Evolutionary conservation across 305 asterid species (phyloP), one percentile per base, ranked within the genome.

Genomic region (Fraxinus nigra): DNA sequence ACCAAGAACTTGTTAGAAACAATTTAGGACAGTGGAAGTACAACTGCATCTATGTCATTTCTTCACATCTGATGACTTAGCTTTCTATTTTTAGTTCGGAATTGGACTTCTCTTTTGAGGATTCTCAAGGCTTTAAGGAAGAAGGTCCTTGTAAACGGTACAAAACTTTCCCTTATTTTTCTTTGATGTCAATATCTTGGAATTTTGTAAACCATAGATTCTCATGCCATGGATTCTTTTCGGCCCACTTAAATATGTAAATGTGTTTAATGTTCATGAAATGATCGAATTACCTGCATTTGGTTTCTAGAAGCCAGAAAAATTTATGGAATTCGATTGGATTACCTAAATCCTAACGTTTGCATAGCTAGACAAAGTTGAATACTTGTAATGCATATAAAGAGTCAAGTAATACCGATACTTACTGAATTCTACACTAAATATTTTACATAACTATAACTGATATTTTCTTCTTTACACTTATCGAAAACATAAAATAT

Each of bases 111-210:
- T 51, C 77, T 20, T 82, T 82, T 67, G 85, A 79, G 14, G 78
- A 77, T 77, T 76, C 81, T 40, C 82, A 77, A 77, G 81, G 78
- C n/a, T 63, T 80, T 51, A 82, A 82, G 81, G 85, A 82, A 76
- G 73, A 73, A 48, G 67, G 78, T 30, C 30, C 85, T 32, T 78
- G 82, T 13, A 82, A 82, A 46, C 81, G 85, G 85, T 82, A 82
- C 38, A 0, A 43, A 33, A 22, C n/a, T 6, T 18, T 0, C 30
- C 75, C 48, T 3, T 74, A 48, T 54, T 56, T 26, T 26, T 24
- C 69, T 56, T 26, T 59, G 34, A 24, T 32, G 22, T 32, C 35
- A 24, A 5, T 69, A 32, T 13, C 75, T 14, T 69, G 37, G 38
- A 20, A 28, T 11, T 28, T 69, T 30, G 75, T 13, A 30, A 69